Base-by-base conservation (phyloP, 1,139 yeast species). In the Saccharomyces hybrid region DNA sequence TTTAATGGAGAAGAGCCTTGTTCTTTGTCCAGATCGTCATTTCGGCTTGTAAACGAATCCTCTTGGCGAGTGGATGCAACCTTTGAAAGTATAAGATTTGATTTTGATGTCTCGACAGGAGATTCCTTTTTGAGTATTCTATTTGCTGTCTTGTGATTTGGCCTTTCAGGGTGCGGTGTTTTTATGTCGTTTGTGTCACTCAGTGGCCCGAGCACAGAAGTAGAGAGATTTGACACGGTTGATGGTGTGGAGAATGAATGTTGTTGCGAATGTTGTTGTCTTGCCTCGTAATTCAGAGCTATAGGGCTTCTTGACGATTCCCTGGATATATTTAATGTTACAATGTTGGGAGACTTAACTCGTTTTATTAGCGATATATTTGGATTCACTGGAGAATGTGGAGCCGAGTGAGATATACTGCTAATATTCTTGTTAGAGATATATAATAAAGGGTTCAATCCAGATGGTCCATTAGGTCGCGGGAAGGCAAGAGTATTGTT, bases 301-400 rank as follows among this genome's bases (percentile, higher is more conserved):
- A 66, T 62, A 2, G 71, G 71, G 51, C 70, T 66, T 53, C 65
- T 59, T 8, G 71, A 68, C 5, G 68, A 61, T 52, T 68, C 71
- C 50, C 71, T 61, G 4, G 71, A 68, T 29, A 68, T 67, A 52
- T 68, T 68, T 51, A 68, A 56, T 38, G 70, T 68, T 5, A 68
- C 71, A 55, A 68, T 68, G 52, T 68, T 67, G 4, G 71, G 69
- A 5, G 71, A 67, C 51, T 66, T 67, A 16, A 68, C 58, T 48
- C 70, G 61, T 53, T 65, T 67, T 48, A 68, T 62, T 48, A 65
- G 64, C 8, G 71, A 68, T 48, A 65, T 50, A 38, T 60, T 62
- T n/a, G 64, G 32, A 28, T 59, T 44, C 11, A 59, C 51, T 23
- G 59, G 57, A 13, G 56, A 56, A 20, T 56, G 53, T 6, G 56